Percentiles rank a stretch among this genome's conserved stretches.
Evolutionary conservation across 192 early-diverging fungal genomes (phyloP).

Genomic region (Backusella luteola): DNA sequence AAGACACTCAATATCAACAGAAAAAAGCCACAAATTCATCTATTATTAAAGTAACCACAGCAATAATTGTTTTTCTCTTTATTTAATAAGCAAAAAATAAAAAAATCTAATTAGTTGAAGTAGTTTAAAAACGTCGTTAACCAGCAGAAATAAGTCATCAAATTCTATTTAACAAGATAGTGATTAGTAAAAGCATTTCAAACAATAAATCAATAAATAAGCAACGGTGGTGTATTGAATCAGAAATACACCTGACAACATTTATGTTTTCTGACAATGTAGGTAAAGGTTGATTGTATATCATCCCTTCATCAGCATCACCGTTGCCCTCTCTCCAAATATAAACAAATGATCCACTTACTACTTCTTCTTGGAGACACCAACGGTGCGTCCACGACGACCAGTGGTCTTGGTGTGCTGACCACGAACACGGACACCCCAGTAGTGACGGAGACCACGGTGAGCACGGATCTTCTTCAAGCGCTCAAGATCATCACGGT

Average conservation of each 20-base stretch:
- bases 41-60: not conserved
- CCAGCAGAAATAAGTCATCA: constrained; percentile 1
- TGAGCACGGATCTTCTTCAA: constrained; percentile 99
- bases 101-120: not conserved
- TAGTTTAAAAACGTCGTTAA: not conserved
- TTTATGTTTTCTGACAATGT: not conserved
- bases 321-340: not conserved
- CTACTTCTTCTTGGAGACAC: constrained; percentile 98
- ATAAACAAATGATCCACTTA: not conserved
- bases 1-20: too few species aligned
- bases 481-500: constrained; percentile 98
- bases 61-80: not conserved
- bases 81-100: not conserved
- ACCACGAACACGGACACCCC: constrained; percentile 97
- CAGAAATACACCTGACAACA: not conserved
- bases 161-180: not conserved
- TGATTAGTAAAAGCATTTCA: not conserved
- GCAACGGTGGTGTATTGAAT: not conserved
- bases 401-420: constrained; percentile 99
- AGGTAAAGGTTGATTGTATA: not conserved
- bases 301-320: not conserved
- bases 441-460: constrained; percentile 99
- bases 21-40: not conserved
- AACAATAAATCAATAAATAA: not conserved
- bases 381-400: constrained; percentile 92